Evolutionary conservation across 2,329 filamentous ascomycete species (phyloP).

Genomic region (Colletotrichum simmondsii): DNA sequence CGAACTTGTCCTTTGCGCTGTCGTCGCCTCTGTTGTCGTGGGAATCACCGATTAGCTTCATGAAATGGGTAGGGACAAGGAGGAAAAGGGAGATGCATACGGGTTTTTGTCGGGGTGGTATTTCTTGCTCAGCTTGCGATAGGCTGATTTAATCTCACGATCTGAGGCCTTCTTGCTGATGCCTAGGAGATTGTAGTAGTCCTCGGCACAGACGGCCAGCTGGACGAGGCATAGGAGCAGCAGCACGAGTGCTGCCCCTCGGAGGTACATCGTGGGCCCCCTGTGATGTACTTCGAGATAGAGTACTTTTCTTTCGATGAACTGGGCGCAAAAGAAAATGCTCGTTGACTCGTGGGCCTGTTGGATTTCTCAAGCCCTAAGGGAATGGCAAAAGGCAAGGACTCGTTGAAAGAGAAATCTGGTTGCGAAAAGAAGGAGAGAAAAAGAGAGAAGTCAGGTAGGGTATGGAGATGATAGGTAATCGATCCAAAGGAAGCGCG

Average conservation of each 20-base stretch:
- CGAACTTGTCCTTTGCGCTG: conserved; percentile 88
- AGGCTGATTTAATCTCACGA: conserved; percentile 92
- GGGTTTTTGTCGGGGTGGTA: conserved; percentile 99
- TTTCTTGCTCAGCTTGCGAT: conserved; percentile 92
- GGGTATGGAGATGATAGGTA: conserved; percentile 1
- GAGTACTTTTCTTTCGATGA: neutral
- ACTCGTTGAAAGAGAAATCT: neutral
- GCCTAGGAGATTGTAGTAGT: conserved; percentile 88
- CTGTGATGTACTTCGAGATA: conserved; percentile 21
- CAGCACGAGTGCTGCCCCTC: conserved; percentile 58
- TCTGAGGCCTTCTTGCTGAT: conserved; percentile 83
- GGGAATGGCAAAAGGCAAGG: conserved; percentile 19
- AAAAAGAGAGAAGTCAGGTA: neutral
- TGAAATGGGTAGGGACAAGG: neutral
- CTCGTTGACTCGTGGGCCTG: neutral
- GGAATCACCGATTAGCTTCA: neutral
- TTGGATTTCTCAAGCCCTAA: neutral
- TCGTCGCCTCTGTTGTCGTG: conserved; percentile 72
- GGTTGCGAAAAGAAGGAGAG: neutral
- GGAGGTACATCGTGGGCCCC: conserved; percentile 61
- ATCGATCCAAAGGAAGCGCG: conserved; percentile 14
- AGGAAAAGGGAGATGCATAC: conserved; percentile 59
- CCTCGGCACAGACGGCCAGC: conserved; percentile 69
- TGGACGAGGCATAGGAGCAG: conserved; percentile 65
- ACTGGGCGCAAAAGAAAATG: neutral